Percentiles rank a stretch among this genome's conserved stretches.
Evolutionary conservation across 2,329 filamentous ascomycete genomes (phyloP).

Genomic region (Basipetospora chlamydospora): DNA sequence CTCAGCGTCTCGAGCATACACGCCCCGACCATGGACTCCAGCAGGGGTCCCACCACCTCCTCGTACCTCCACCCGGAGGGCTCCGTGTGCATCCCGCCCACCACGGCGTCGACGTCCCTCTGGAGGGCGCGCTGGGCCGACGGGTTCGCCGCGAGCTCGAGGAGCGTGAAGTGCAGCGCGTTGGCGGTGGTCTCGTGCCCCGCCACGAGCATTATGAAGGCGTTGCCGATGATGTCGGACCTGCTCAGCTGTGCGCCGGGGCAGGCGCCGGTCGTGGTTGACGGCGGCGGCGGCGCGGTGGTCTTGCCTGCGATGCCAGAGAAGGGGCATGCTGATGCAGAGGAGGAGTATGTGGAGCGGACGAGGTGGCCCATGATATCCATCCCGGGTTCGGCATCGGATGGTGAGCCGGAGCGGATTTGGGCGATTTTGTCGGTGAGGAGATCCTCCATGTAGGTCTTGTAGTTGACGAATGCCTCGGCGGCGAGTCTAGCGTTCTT

Average conservation of each 20-base stretch:
- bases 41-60: slow-evolving; percentile 45
- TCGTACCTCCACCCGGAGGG: slow-evolving; percentile 59
- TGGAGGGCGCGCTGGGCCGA: slow-evolving; percentile 52
- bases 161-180: slow-evolving; percentile 54
- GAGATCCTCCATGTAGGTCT: slow-evolving; percentile 55
- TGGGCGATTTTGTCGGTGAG: slow-evolving; percentile 43
- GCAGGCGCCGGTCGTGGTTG: no score
- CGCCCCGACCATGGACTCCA: slow-evolving; percentile 57
- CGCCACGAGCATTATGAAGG: slow-evolving; percentile 53
- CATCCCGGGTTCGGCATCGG: slow-evolving; percentile 29
- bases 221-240: slow-evolving; percentile 58
- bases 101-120: slow-evolving; percentile 50
- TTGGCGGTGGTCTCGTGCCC: slow-evolving; percentile 75
- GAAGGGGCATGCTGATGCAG: slow-evolving; percentile 1
- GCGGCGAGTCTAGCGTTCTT: slow-evolving; percentile 35
- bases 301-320: background rate
- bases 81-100: slow-evolving; percentile 38
- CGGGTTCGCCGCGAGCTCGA: slow-evolving; percentile 53
- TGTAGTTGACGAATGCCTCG: slow-evolving; percentile 46
- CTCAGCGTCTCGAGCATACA: slow-evolving; percentile 67
- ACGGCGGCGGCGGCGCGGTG: slow-evolving; percentile 8
- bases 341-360: slow-evolving; percentile 24
- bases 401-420: slow-evolving; percentile 18
- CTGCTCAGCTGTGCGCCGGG: slow-evolving; percentile 33
- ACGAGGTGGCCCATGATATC: slow-evolving; percentile 38